Base-by-base conservation (phyloP, 345 rosid genomes). In the Punica granatum region DNA sequence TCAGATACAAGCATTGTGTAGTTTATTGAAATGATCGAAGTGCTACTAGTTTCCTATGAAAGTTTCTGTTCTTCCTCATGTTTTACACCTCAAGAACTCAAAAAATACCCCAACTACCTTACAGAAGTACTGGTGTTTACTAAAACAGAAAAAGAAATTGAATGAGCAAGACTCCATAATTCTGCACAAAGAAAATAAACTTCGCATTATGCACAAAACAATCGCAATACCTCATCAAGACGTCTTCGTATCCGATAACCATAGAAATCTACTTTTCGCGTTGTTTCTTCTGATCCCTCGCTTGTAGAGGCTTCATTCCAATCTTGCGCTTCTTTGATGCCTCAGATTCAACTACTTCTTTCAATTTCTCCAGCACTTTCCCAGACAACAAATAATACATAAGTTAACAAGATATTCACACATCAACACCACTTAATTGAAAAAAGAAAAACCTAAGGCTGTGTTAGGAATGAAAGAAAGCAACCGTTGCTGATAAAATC, bases 311-410 rank as follows among this genome's bases (percentile, higher is more conserved):
- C 66, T 74, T 88, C 74, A 68, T 78, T 72, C 77, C 75, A 72
- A 37, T 30, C 79, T 77, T 80, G 53, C 80, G 79, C 78, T 83
- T 87, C 74, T 74, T 79, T 2, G 88, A 80, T 66, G 78, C 80
- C 79, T 89, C 92, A 60, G 89, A 80, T 74, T 86, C 88, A 68
- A 89, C 85, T 7, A 37, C 78, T 82, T 86, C 88, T 74, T 86
- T 81, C 54, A 94, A 74, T 80, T 84, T 91, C 83, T 82, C 94
- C 49, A 91, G 78, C 36, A 88, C 97, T 94, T 80, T 30, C 60
- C 68, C 59, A 28, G 11, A 75, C 49, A 33, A 48, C 65, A 75
- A 59, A 48, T 23, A 67, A 58, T n/a, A 30, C 23, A 63, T 19
- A 16, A 54, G 19, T 15, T 6, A 44, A 42, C 25, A 19, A 36